A percentile compares a stretch with the other conserved stretches of the same genome.
Evolutionary conservation across 768 basidiomycete species (phyloP).

Genomic region (Baorangia bicolor): DNA sequence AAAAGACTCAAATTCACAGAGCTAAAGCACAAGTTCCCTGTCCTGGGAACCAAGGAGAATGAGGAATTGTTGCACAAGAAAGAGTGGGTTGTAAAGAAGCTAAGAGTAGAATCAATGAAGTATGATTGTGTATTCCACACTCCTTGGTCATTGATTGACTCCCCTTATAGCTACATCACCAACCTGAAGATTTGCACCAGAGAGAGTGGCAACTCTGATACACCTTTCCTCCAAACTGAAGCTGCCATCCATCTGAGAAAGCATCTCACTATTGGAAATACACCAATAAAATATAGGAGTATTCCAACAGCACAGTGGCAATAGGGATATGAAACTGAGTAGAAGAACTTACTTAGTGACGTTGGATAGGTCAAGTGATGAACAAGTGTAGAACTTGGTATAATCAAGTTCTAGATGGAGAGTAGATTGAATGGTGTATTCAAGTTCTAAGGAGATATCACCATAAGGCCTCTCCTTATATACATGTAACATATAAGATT

Average conservation of each 20-base stretch:
- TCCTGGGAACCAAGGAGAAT: constrained; percentile 59
- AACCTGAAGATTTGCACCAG: constrained; percentile 54
- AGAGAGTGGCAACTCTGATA: constrained; percentile 41
- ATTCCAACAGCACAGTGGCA: no score
- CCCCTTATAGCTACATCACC: constrained; percentile 41
- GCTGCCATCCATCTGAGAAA: constrained; percentile 62
- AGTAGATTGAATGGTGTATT: no score
- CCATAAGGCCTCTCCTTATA: no score
- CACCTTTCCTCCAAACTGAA: constrained; percentile 43
- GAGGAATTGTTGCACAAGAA: constrained; percentile 75
- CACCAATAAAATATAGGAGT: no score
- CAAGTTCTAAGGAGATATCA: no score
- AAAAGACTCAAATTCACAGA: constrained; percentile 72
- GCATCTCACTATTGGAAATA: no score
- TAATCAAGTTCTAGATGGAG: no score
- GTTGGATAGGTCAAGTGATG: no score
- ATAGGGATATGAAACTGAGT: no score
- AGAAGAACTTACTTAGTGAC: no score
- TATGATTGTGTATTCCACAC: not conserved
- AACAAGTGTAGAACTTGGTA: no score
- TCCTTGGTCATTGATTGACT: not conserved
- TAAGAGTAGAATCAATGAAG: constrained; percentile 36
- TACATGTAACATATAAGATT: no score
- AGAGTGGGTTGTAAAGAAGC: constrained; percentile 60
- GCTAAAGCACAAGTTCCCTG: constrained; percentile 73